These are phyloP conservation scores for Colletotrichum orbiculare DNA, from an alignment of 2,329 filamentous ascomycete species.

Conservation along the genomic window DNA sequence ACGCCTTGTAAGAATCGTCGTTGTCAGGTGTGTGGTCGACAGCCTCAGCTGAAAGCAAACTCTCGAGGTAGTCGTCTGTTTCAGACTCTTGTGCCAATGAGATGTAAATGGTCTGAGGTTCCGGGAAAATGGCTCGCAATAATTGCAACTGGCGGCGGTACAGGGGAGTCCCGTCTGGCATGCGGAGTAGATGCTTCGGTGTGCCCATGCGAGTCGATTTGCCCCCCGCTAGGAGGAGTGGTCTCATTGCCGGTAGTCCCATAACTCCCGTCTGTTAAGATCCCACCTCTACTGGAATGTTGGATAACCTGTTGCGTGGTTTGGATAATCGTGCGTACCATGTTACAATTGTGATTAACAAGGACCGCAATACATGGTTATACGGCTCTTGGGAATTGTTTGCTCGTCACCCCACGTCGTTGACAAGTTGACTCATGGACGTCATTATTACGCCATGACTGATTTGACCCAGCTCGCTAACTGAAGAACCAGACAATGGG, in stretches of 20 bases:
- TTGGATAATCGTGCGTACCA: neutral
- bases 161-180: constrained; percentile 42
- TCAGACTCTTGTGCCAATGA: constrained; percentile 38
- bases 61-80: constrained; percentile 27
- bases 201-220: constrained; percentile 45
- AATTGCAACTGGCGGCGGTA: constrained; percentile 43
- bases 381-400: neutral
- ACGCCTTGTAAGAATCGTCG: neutral
- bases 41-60: constrained; percentile 23
- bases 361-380: neutral
- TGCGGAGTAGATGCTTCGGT: constrained; percentile 46
- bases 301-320: neutral
- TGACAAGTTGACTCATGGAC: constrained; percentile 8
- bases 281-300: too few species aligned
- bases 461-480: neutral
- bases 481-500: too few species aligned
- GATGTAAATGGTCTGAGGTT: constrained; percentile 41
- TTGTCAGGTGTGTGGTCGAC: constrained; percentile 13
- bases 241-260: constrained; percentile 36
- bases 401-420: constrained; percentile 6
- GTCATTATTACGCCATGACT: constrained; percentile 36
- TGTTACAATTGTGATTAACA: neutral
- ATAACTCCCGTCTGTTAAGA: neutral
- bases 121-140: constrained; percentile 41
- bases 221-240: constrained; percentile 47